phyloP scores from a whole-genome alignment of 441 rosid species.

The Croton setiger region DNA sequence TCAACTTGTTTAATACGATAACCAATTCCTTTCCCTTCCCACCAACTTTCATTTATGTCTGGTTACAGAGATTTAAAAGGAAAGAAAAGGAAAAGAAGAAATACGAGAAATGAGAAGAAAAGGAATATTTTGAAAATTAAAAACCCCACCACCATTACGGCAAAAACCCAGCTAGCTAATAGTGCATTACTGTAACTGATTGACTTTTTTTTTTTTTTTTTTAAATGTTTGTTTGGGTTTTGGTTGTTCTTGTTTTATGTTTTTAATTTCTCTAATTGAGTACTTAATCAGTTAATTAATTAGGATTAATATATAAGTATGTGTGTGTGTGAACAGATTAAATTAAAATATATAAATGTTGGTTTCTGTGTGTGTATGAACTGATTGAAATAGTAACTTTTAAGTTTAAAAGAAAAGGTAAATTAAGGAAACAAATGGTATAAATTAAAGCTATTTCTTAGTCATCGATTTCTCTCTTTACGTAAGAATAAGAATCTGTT shows the following conservation, averaged over 20 bases:
- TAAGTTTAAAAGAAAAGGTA: not conserved
- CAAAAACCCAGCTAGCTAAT: slow-evolving; percentile 5
- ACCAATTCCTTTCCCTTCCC: slow-evolving; percentile 8
- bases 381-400: too few relatives aligned
- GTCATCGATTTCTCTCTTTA: not conserved
- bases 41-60: slow-evolving; percentile 5
- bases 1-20: slow-evolving; percentile 22
- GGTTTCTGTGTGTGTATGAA: too few relatives aligned
- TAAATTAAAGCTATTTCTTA: slow-evolving; percentile 7
- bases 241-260: not conserved
- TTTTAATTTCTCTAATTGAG: not conserved
- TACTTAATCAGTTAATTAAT: not conserved
- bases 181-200: not conserved
- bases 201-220: slow-evolving; percentile 4
- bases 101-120: not conserved
- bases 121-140: not conserved
- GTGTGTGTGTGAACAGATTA: slow-evolving; percentile 10
- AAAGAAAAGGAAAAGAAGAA: not conserved
- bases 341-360: slow-evolving; percentile 2
- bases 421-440: slow-evolving; percentile 17
- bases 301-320: not conserved
- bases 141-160: slow-evolving; percentile 7
- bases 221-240: slow-evolving; percentile 18
- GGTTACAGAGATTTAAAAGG: slow-evolving; percentile 9
- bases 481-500: slow-evolving; percentile 16